A percentile compares a stretch with the other conserved stretches of the same genome.
These are phyloP conservation scores for Gossypium trilobum DNA, from an alignment of 441 rosid genomes.

Conservation along the genomic window DNA sequence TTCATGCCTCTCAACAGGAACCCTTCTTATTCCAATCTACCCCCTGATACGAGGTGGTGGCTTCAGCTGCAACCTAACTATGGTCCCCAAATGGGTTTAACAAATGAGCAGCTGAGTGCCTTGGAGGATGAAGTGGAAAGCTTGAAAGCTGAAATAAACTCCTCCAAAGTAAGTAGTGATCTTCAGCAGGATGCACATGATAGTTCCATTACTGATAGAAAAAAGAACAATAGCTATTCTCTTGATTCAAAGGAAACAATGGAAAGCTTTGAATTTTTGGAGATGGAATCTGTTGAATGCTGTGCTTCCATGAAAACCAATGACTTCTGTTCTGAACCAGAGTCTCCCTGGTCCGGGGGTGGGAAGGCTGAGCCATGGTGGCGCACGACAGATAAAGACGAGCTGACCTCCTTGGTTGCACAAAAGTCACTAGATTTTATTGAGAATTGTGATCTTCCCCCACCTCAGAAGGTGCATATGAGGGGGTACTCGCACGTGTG, in stretches of 20 bases:
- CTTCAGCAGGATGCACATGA: slow-evolving; percentile 18
- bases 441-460: slow-evolving; percentile 86
- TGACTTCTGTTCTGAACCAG: slow-evolving; percentile 39
- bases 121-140: slow-evolving; percentile 43
- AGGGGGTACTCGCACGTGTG: slow-evolving; percentile 35
- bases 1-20: slow-evolving; percentile 45
- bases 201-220: background rate
- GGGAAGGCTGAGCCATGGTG: slow-evolving; percentile 83
- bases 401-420: slow-evolving; percentile 78
- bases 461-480: slow-evolving; percentile 57
- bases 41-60: slow-evolving; percentile 70
- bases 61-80: slow-evolving; percentile 55
- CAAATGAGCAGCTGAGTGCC: slow-evolving; percentile 39
- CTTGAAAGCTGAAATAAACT: slow-evolving; percentile 24
- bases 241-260: slow-evolving; percentile 30
- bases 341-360: slow-evolving; percentile 48
- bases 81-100: slow-evolving; percentile 46
- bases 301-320: slow-evolving; percentile 27
- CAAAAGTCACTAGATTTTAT: slow-evolving; percentile 60
- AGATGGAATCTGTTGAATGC: slow-evolving; percentile 27
- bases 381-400: slow-evolving; percentile 70
- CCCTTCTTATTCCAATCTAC: slow-evolving; percentile 37
- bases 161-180: slow-evolving; percentile 18
- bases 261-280: slow-evolving; percentile 34
- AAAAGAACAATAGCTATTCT: slow-evolving; percentile 30